Evolutionary conservation across 768 basidiomycete genomes (phyloP), one percentile per base, ranked within the genome.

Genomic region (Pulveroboletus sp.): DNA sequence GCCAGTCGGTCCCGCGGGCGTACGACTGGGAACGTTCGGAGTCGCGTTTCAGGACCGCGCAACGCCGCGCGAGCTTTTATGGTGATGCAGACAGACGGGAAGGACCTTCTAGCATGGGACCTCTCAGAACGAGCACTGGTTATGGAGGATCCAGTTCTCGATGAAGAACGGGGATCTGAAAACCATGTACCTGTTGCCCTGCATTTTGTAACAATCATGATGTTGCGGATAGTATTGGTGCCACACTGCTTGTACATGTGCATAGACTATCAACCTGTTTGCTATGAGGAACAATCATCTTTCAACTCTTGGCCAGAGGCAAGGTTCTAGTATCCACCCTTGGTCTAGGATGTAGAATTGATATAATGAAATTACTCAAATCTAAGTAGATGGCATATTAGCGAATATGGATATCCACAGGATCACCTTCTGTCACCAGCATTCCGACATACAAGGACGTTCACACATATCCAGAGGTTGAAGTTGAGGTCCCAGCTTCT

Each of bases 71-170:
- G 35, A 55, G 56, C 41, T 37, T 61, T 40, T 54, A 50, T 49
- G 52, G 43, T 6, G 52, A 59, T 9, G 72, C 76, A 19, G 82
- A 86, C 59, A 72, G 86, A 48, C 82, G 81, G 6, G 86, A 87
- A 62, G 86, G 87, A 6, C 64, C 82, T 14, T 88, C 86, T 21
- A 80, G 75, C 61, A 60, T 89, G 40, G 90, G 89, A 6, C 53
- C 78, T 20, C 83, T 87, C 77, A 78, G 90, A 63, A 72, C 79
- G 31, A 89, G 88, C 60, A 87, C 88, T 14, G 91, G 89, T 0
- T 79, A 86, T 47, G 92, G 91, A 25, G 83, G 90, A 23, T 87
- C 90, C 5, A 82, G 68, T 52, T 83, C 85, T 23, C 75, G 90
- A 51, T 92, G 58, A 70, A 66, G 66, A 59, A 9, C 12, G 6